These are phyloP conservation scores for Colletotrichum sp. DNA, from an alignment of 2,329 filamentous ascomycete genomes.

Conservation along the genomic window DNA sequence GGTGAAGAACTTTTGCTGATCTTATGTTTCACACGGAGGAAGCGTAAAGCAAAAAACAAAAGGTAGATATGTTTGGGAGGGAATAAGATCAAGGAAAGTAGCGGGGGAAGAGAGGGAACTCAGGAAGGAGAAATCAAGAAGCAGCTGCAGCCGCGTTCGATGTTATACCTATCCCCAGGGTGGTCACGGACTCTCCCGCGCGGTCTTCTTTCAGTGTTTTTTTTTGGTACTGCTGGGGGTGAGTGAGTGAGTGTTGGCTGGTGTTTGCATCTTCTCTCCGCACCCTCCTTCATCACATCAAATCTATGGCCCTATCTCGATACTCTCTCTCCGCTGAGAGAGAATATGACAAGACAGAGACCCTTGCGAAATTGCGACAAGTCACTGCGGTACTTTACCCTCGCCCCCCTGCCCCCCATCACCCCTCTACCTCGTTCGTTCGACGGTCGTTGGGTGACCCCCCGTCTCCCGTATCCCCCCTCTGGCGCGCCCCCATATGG, in stretches of 20 bases:
- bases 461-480: background rate
- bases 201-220: background rate
- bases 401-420: background rate
- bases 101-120: background rate
- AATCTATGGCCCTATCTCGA: background rate
- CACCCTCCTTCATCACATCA: background rate
- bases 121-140: background rate
- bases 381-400: background rate
- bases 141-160: slow-evolving; percentile 11
- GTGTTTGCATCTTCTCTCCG: background rate
- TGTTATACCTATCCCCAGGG: slow-evolving; percentile 7
- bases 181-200: background rate
- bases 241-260: background rate
- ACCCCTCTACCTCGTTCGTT: background rate
- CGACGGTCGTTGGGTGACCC: background rate
- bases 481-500: background rate
- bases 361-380: background rate
- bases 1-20: background rate
- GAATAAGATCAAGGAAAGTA: background rate
- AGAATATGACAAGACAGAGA: background rate
- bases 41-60: background rate
- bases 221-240: background rate
- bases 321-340: background rate
- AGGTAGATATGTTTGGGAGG: background rate
- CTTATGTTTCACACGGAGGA: slow-evolving; percentile 1